Evolutionary conservation across 169 alveolate genomes (phyloP).

Genomic region (Plasmodium gallinaceum): DNA sequence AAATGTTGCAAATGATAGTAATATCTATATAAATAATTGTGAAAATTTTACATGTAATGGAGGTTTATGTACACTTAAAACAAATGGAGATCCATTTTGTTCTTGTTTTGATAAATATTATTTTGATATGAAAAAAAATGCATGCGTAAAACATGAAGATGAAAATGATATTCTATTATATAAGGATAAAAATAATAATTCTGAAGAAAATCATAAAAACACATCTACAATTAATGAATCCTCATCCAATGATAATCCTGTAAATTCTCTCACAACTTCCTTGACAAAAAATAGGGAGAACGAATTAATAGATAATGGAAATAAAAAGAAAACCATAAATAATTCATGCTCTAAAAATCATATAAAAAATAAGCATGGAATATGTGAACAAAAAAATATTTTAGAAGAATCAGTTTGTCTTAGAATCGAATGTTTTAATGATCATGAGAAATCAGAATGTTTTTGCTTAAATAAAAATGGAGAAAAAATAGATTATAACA

Average conservation of each 20-base stretch:
- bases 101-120: constrained; percentile 57
- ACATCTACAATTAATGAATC: neutral
- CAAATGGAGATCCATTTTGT: constrained; percentile 63
- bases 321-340: neutral
- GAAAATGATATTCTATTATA: neutral
- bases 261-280: too few relatives aligned
- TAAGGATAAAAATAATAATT: neutral
- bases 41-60: constrained; percentile 30
- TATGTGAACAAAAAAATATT: neutral
- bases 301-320: too few relatives aligned
- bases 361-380: constrained; percentile 21
- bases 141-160: constrained; percentile 42
- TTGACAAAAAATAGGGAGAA: too few relatives aligned
- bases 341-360: constrained; percentile 2
- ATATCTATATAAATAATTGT: constrained; percentile 18
- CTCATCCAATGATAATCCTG: neutral
- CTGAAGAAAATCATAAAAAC: neutral
- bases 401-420: constrained; percentile 27
- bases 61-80: constrained; percentile 38
- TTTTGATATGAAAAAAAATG: constrained; percentile 34
- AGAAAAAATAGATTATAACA: constrained; percentile 21
- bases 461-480: constrained; percentile 41
- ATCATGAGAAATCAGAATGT: constrained; percentile 29
- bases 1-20: constrained; percentile 11
- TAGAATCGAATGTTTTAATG: constrained; percentile 51